These are phyloP conservation scores for Amphicarpaea edgeworthii DNA, from an alignment of 306 rosid genomes.

Conservation along the genomic window DNA sequence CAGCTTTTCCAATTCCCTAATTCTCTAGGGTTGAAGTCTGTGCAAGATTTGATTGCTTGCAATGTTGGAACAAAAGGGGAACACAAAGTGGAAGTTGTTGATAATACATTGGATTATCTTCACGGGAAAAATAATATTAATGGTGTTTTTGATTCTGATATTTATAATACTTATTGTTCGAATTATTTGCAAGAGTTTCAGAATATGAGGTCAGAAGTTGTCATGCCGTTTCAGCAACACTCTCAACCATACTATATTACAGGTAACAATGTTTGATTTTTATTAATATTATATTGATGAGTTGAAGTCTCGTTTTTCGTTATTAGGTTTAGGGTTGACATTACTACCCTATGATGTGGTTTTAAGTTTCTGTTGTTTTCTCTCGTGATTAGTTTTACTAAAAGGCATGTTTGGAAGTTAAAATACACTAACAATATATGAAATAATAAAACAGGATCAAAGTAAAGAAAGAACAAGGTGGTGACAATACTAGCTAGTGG, in stretches of 20 bases:
- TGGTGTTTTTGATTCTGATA: slow-evolving; percentile 51
- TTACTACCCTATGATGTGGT: background rate
- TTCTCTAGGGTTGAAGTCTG: slow-evolving; percentile 44
- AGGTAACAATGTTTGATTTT: slow-evolving; percentile 44
- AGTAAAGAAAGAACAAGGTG: too few species aligned
- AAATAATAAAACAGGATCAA: too few species aligned
- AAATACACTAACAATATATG: background rate
- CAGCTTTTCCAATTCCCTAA: slow-evolving; percentile 52
- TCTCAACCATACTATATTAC: slow-evolving; percentile 56
- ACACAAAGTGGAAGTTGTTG: slow-evolving; percentile 37
- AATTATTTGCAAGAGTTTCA: slow-evolving; percentile 46
- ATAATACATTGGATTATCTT: slow-evolving; percentile 43
- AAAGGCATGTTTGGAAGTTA: background rate
- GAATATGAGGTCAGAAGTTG: slow-evolving; percentile 51
- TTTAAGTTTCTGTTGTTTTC: background rate
- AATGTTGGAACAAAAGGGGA: slow-evolving; percentile 40
- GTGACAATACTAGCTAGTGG: too few species aligned
- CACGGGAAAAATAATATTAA: slow-evolving; percentile 38
- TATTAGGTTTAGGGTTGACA: background rate
- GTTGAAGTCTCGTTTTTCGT: background rate
- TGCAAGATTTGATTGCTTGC: slow-evolving; percentile 58
- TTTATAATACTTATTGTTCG: slow-evolving; percentile 51
- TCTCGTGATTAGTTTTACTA: background rate
- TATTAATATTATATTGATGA: background rate
- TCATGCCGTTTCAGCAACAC: slow-evolving; percentile 51